Evolutionary conservation across 805 yeast genomes (phyloP).

Genomic region (Vanderwaltozyma polyspora): DNA sequence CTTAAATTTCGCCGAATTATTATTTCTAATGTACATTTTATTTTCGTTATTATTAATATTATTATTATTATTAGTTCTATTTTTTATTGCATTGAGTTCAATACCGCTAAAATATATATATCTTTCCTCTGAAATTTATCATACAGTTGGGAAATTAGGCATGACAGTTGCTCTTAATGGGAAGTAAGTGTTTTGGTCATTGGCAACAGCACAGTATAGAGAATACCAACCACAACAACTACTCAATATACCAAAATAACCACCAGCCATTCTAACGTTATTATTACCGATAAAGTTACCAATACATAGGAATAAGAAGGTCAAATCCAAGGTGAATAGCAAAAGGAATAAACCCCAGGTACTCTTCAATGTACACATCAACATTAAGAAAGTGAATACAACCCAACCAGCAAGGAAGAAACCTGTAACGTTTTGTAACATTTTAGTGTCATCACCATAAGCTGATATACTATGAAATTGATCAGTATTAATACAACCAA

Average conservation of each 20-base stretch:
- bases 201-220: conserved; percentile 53
- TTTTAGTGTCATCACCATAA: conserved; percentile 35
- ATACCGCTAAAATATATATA: too few relatives aligned
- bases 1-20: too few relatives aligned
- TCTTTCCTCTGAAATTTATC: too few relatives aligned
- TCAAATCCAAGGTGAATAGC: conserved; percentile 41
- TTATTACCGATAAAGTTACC: conserved; percentile 41
- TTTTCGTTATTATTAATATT: too few relatives aligned
- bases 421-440: conserved; percentile 42
- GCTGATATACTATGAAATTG: conserved; percentile 45
- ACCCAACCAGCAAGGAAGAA: conserved; percentile 54
- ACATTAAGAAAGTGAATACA: conserved; percentile 48
- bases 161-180: conserved; percentile 41
- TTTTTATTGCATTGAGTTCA: too few relatives aligned
- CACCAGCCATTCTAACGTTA: conserved; percentile 44
- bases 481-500: conserved; percentile 52
- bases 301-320: conserved; percentile 40
- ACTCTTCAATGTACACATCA: conserved; percentile 46
- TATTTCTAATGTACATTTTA: too few relatives aligned
- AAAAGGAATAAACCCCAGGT: conserved; percentile 49
- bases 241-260: conserved; percentile 46
- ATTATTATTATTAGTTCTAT: too few relatives aligned
- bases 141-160: conserved; percentile 35
- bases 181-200: conserved; percentile 47
- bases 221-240: conserved; percentile 51